Evolutionary conservation across 345 rosid species (phyloP).

Genomic region (Moringa oleifera): DNA sequence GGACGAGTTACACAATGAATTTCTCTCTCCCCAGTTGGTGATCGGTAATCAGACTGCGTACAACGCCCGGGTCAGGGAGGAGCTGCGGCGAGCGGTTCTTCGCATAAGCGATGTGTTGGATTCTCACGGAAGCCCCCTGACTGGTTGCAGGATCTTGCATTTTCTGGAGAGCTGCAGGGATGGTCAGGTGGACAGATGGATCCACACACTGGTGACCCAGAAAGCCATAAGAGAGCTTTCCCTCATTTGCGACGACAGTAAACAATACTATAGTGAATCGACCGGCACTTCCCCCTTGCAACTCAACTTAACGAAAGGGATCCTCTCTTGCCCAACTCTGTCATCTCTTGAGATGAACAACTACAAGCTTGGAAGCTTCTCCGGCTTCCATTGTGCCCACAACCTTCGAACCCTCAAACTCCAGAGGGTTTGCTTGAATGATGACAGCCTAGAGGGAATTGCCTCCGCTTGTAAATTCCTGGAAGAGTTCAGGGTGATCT

Average conservation of each 20-base stretch:
- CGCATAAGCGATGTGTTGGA: background rate
- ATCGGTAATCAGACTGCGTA: background rate
- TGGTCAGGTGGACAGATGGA: background rate
- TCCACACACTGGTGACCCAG: background rate
- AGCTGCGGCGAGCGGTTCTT: background rate
- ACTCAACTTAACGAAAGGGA: background rate
- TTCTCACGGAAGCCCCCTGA: background rate
- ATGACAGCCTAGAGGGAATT: background rate
- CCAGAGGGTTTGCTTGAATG: background rate
- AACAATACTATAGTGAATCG: too few species aligned
- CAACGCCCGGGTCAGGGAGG: background rate
- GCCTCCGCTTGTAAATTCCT: background rate
- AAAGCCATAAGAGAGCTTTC: background rate
- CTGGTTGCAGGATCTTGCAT: background rate
- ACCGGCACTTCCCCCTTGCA: background rate
- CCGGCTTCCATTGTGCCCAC: background rate
- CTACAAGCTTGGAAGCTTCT: background rate
- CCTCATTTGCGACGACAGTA: background rate
- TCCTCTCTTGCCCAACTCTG: too few species aligned
- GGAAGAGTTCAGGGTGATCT: background rate
- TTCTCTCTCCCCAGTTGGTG: background rate
- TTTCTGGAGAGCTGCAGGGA: background rate
- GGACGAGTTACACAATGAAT: background rate
- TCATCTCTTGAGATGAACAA: background rate
- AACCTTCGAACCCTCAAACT: background rate